phyloP scores from a whole-genome alignment of 2,329 filamentous ascomycete genomes.

The Thielaviopsis euricoi region DNA sequence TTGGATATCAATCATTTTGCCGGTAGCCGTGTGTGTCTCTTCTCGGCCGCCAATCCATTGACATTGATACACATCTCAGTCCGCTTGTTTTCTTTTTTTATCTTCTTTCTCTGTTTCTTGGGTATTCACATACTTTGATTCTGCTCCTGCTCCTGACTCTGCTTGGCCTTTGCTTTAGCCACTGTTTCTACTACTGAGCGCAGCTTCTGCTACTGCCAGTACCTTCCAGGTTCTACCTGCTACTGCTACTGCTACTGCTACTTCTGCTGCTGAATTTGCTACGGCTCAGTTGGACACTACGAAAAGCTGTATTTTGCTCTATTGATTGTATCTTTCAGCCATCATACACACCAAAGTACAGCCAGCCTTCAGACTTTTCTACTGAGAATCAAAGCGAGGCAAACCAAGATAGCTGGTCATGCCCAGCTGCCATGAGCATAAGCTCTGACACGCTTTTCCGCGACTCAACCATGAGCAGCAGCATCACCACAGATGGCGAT shows the following conservation, averaged over 20 bases:
- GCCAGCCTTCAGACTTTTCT: not conserved
- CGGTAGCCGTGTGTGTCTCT: not conserved
- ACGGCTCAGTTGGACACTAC: not conserved
- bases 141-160: not conserved
- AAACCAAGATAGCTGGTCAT: not conserved
- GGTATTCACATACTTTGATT: not conserved
- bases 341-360: not conserved
- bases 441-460: conserved; percentile 2
- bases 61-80: not conserved
- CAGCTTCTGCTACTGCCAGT: not conserved
- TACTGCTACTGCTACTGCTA: not conserved
- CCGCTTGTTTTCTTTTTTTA: not conserved
- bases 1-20: not conserved
- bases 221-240: not conserved
- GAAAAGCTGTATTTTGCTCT: not conserved
- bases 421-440: not conserved
- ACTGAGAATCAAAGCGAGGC: not conserved
- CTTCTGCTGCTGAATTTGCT: too few species aligned
- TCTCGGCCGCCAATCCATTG: not conserved
- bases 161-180: not conserved
- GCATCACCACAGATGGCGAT: not conserved
- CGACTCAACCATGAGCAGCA: not conserved
- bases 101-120: not conserved
- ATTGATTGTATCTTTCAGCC: not conserved
- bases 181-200: not conserved